Evolutionary conservation across 345 rosid species (phyloP), one percentile per base, ranked within the genome.

Genomic region (Corymbia maculata): DNA sequence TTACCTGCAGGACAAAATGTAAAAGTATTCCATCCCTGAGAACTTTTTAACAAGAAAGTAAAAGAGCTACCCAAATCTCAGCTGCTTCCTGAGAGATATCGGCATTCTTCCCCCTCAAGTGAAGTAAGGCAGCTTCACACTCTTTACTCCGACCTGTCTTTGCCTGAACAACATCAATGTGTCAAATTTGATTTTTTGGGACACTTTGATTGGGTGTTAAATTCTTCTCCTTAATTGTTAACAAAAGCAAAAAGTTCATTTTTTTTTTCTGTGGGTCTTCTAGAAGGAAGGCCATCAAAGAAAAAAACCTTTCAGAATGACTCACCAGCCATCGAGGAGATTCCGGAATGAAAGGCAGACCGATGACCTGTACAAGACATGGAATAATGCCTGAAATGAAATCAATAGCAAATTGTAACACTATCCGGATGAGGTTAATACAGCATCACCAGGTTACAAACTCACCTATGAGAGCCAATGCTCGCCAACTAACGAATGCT

Each of bases 291-390:
- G 49, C 44, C 49, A 75, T 36, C 24, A 13, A 75, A 75, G 84
- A 75, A 26, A 75, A 75, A 51, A 36, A 88, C 36, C 28, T 9
- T 51, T 14, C 9, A 22, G 61, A 32, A 75, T 4, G 19, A 15
- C 91, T 90, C 87, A 94, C 95, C 94, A 94, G 86, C 95, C 96
- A 94, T 88, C 96, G 91, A n/a, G 94, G 94, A 85, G 96, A 94
- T 87, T 92, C 95, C 6, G 94, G 92, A 86, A 93, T 92, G 90
- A 93, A 90, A 88, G 87, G 51, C 44, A 94, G 88, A 50, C 94
- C 90, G 1, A 92, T 51, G 21, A 93, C 88, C 88, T 92, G 94
- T 36, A 91, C 28, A 42, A 92, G 64, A 86, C 94, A 93, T 13
- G 95, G 96, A 86, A 92, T 61, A 86, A 90, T 86, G 87, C 93